A percentile compares a stretch with the other conserved stretches of the same genome.
phyloP scores from a whole-genome alignment of 768 basidiomycete genomes.

The Pleurotus pulmonarius region DNA sequence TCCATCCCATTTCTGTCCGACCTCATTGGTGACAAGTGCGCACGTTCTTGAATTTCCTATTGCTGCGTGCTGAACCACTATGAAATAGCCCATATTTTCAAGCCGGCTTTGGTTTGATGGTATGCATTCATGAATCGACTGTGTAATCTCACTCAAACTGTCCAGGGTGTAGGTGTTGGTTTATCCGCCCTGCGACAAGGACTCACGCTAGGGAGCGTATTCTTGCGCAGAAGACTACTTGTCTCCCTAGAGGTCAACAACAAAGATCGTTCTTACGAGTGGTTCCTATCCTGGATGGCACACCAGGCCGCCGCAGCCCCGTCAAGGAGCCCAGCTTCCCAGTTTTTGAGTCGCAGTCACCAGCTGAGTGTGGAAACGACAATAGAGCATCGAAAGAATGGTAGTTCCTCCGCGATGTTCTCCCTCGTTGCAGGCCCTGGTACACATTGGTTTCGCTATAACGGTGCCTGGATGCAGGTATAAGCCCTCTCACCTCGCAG shows the following conservation, averaged over 20 bases:
- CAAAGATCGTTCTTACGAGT: slow-evolving; percentile 91
- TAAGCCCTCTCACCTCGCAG: slow-evolving; percentile 9
- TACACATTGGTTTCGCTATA: slow-evolving; percentile 87
- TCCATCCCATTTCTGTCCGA: slow-evolving; percentile 26
- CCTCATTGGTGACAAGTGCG: slow-evolving; percentile 67
- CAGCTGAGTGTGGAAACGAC: slow-evolving; percentile 93
- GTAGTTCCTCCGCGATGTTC: slow-evolving; percentile 85
- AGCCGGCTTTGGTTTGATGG: slow-evolving; percentile 98
- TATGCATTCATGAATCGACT: slow-evolving; percentile 23
- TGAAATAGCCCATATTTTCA: slow-evolving; percentile 87
- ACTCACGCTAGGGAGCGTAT: slow-evolving; percentile 60
- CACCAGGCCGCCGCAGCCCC: slow-evolving; percentile 45
- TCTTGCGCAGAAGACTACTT: slow-evolving; percentile 85
- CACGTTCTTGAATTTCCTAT: slow-evolving; percentile 13
- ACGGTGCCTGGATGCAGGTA: slow-evolving; percentile 95
- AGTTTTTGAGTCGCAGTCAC: slow-evolving; percentile 69
- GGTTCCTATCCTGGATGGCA: slow-evolving; percentile 98
- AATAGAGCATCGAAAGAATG: slow-evolving; percentile 86
- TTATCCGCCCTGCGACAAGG: slow-evolving; percentile 73
- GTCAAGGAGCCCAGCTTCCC: background rate
- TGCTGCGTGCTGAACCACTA: background rate
- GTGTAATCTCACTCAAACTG: slow-evolving; percentile 8
- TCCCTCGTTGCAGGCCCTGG: slow-evolving; percentile 96
- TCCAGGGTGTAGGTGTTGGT: slow-evolving; percentile 86
- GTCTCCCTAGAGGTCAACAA: slow-evolving; percentile 96